A percentile compares a stretch with the other conserved stretches of the same genome.
phyloP scores from a whole-genome alignment of 2,329 filamentous ascomycete species.

The Fusarium pseudonygamai region DNA sequence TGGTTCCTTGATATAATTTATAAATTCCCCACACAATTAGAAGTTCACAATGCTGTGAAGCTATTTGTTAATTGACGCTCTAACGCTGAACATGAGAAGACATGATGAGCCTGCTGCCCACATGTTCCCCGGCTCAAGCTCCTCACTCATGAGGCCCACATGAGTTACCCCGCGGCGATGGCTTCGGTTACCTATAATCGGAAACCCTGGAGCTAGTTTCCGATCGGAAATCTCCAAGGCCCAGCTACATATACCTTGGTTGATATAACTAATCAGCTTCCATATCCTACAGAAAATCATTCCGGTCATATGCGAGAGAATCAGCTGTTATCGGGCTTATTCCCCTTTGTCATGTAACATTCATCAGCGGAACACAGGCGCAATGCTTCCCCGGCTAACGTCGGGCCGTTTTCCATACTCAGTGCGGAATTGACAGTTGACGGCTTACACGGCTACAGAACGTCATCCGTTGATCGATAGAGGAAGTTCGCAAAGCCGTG shows the following conservation, averaged over 20 bases:
- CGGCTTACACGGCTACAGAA: constrained; percentile 36
- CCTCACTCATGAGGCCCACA: background rate
- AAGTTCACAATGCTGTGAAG: background rate
- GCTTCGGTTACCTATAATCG: constrained; percentile 4
- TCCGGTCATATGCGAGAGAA: constrained; percentile 17
- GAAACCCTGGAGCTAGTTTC: constrained; percentile 2
- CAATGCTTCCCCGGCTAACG: constrained; percentile 40
- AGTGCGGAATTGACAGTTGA: constrained; percentile 39
- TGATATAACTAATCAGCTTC: background rate
- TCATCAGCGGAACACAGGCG: constrained; percentile 37
- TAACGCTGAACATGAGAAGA: background rate
- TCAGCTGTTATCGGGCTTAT: background rate
- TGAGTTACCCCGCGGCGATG: constrained; percentile 16
- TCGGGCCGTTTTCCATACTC: constrained; percentile 40
- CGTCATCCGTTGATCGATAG: constrained; percentile 35
- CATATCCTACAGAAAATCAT: background rate
- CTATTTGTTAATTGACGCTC: background rate
- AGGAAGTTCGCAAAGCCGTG: constrained; percentile 20
- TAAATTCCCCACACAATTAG: constrained; percentile 6
- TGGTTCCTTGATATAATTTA: constrained; percentile 39
- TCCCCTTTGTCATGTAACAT: background rate
- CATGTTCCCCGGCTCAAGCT: background rate
- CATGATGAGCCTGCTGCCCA: background rate
- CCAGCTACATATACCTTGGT: background rate
- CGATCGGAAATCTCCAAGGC: background rate